Evolutionary conservation across 805 yeast species (phyloP).

Genomic region (Sugiyamaella smithiae): DNA sequence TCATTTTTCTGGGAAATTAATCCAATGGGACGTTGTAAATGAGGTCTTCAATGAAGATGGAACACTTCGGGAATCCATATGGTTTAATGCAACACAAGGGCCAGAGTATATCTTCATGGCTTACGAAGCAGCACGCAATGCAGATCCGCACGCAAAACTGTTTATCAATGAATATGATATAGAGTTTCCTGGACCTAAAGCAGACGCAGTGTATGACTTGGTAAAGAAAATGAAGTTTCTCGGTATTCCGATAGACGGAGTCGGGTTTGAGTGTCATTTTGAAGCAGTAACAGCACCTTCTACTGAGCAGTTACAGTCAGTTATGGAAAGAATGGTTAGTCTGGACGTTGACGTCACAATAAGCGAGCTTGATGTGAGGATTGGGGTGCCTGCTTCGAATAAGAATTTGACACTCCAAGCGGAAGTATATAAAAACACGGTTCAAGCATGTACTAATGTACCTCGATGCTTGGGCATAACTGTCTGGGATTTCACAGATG

Average conservation of each 20-base stretch:
- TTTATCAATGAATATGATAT: constrained; percentile 8
- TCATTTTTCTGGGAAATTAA: constrained; percentile 2
- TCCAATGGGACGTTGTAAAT: constrained; percentile 11
- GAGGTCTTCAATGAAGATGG: constrained; percentile 12
- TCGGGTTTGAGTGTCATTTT: constrained; percentile 12
- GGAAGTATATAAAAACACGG: not conserved
- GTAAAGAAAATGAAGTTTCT: not conserved
- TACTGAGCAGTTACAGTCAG: not conserved
- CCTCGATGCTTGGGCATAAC: constrained; percentile 3
- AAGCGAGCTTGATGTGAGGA: constrained; percentile 5
- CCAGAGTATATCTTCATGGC: constrained; percentile 7
- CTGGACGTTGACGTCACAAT: constrained; percentile 7
- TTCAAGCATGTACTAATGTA: constrained; percentile 8
- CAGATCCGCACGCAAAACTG: constrained; percentile 8
- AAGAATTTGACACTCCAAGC: constrained; percentile 1
- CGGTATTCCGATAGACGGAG: constrained; percentile 6
- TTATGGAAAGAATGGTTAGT: not conserved
- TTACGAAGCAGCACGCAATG: constrained; percentile 9
- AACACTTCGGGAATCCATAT: constrained; percentile 6
- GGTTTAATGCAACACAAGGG: constrained; percentile 9
- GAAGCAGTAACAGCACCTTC: constrained; percentile 2
- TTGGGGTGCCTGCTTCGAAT: not conserved
- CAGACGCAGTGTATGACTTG: constrained; percentile 5
- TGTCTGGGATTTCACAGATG: constrained; percentile 11
- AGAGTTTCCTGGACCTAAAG: constrained; percentile 11